These are phyloP conservation scores for Solanum bulbocastanum DNA, from an alignment of 257 asterid genomes.

Conservation along the genomic window DNA sequence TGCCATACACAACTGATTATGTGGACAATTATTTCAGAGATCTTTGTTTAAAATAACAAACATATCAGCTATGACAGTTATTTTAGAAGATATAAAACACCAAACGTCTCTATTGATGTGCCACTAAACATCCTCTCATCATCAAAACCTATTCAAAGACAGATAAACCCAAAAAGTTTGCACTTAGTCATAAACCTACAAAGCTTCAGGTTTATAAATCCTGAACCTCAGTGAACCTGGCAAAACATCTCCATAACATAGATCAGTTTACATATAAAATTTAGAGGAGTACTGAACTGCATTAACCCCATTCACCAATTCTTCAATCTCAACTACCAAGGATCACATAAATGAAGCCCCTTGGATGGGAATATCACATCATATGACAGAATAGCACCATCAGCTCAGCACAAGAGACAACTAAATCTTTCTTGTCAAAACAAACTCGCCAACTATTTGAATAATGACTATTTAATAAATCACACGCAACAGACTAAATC, in stretches of 20 bases:
- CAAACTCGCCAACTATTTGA: neutral
- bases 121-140: neutral
- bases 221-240: neutral
- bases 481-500: neutral
- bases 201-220: neutral
- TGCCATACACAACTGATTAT: neutral
- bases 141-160: neutral
- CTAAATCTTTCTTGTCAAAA: neutral
- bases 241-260: neutral
- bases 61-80: neutral
- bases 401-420: neutral
- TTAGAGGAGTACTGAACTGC: neutral
- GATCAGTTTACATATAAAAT: neutral
- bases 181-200: neutral
- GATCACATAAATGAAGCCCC: neutral
- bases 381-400: neutral
- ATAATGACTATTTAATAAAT: neutral
- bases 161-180: neutral
- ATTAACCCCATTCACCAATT: neutral
- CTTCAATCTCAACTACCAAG: neutral
- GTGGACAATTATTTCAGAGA: neutral
- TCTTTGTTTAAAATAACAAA: neutral
- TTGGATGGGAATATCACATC: neutral
- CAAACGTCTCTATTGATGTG: neutral
- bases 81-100: neutral